A percentile compares a stretch with the other conserved stretches of the same genome.
These are phyloP conservation scores for Plasmodium sp. DNA, from an alignment of 169 alveolate genomes.

Conservation along the genomic window DNA sequence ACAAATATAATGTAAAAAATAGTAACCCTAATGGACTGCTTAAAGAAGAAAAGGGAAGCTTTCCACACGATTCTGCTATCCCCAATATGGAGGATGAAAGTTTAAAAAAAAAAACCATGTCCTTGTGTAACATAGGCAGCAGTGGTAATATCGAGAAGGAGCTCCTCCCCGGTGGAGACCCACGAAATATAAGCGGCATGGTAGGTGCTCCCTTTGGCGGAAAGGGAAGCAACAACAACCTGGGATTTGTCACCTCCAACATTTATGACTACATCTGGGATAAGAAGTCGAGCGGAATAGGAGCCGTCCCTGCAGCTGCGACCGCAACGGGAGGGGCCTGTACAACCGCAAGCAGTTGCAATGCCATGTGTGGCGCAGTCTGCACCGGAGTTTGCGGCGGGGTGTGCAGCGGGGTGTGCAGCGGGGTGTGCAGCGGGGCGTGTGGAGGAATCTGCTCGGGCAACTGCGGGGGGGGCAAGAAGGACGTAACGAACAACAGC, in stretches of 20 bases:
- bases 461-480: background rate
- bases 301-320: background rate
- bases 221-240: background rate
- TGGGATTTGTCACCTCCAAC: background rate
- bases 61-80: background rate
- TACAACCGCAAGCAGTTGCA: background rate
- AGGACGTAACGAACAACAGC: background rate
- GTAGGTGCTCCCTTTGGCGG: background rate
- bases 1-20: slow-evolving; percentile 47
- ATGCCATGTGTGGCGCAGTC: background rate
- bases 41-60: slow-evolving; percentile 33
- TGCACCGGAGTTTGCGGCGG: background rate
- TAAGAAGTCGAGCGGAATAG: slow-evolving; percentile 2
- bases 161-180: slow-evolving; percentile 9
- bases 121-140: background rate
- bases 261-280: slow-evolving; percentile 53
- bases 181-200: background rate
- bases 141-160: slow-evolving; percentile 51
- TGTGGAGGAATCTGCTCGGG: background rate
- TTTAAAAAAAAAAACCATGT: background rate
- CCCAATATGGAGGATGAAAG: background rate
- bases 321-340: background rate
- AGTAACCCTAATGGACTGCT: background rate
- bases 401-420: background rate
- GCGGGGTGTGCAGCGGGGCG: background rate